phyloP scores from a whole-genome alignment of 2,329 filamentous ascomycete species.

The Capronia americana region DNA sequence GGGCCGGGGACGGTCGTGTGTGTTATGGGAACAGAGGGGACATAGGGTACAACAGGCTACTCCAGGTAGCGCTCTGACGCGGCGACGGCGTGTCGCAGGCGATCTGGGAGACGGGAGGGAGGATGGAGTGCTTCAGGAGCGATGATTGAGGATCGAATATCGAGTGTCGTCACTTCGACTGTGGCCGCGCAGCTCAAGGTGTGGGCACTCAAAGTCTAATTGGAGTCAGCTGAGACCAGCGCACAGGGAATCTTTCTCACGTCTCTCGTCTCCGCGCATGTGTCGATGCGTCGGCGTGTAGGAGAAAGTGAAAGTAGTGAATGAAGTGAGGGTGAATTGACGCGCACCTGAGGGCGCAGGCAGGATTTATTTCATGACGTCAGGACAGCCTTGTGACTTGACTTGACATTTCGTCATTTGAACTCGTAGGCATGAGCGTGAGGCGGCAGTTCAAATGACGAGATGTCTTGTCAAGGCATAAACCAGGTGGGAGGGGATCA shows the following conservation, averaged over 20 bases:
- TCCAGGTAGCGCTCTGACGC: neutral
- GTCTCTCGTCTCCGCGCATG: neutral
- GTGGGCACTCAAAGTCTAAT: neutral
- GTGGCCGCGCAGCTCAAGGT: constrained; percentile 19
- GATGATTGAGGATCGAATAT: neutral
- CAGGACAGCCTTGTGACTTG: too few species aligned
- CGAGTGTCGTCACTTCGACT: neutral
- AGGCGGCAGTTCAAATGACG: too few species aligned
- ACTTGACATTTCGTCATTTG: too few species aligned
- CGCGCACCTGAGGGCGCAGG: too few species aligned
- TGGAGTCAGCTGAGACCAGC: neutral
- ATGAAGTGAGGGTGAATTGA: too few species aligned
- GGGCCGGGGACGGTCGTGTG: constrained; percentile 60
- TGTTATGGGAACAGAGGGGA: constrained; percentile 14
- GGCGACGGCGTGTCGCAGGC: neutral
- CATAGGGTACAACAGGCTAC: constrained; percentile 19
- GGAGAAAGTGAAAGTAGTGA: neutral
- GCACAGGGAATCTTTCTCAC: too few species aligned
- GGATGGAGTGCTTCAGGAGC: neutral
- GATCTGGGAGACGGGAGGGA: neutral
- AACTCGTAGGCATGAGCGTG: too few species aligned
- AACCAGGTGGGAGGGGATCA: too few species aligned
- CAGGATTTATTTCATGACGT: too few species aligned
- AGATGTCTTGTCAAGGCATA: too few species aligned
- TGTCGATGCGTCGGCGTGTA: neutral